These are phyloP conservation scores for Simplicillium aogashimaense DNA, from an alignment of 2,329 filamentous ascomycete genomes.

Conservation along the genomic window DNA sequence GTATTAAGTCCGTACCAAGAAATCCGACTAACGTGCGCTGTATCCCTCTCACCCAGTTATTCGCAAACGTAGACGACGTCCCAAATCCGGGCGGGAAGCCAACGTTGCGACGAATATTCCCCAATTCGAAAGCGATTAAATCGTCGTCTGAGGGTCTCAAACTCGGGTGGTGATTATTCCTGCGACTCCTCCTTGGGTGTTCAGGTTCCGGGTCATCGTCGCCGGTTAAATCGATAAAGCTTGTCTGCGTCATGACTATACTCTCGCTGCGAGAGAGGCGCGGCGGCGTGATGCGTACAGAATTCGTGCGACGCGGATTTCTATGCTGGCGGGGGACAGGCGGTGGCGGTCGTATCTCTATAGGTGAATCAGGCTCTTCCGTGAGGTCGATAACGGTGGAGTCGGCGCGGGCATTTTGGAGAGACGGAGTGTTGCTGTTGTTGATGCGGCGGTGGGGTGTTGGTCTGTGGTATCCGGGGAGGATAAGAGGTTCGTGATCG, in stretches of 20 bases:
- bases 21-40: slow-evolving; percentile 15
- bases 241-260: slow-evolving; percentile 23
- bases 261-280: slow-evolving; percentile 33
- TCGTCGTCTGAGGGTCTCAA: slow-evolving; percentile 10
- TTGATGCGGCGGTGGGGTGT: slow-evolving; percentile 4
- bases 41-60: neutral
- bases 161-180: slow-evolving; percentile 6
- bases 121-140: slow-evolving; percentile 16
- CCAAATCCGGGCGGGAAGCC: slow-evolving; percentile 10
- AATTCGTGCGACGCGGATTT: slow-evolving; percentile 31
- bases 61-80: neutral
- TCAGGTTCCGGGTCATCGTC: slow-evolving; percentile 22
- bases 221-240: slow-evolving; percentile 42
- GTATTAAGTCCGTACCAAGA: slow-evolving; percentile 13
- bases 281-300: slow-evolving; percentile 29
- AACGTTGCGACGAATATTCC: slow-evolving; percentile 6
- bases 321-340: slow-evolving; percentile 9
- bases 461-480: slow-evolving; percentile 1
- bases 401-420: no score
- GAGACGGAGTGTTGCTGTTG: no score
- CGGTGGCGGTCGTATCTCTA: slow-evolving; percentile 21
- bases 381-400: slow-evolving; percentile 38
- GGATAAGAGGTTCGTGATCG: neutral
- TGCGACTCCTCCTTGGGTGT: slow-evolving; percentile 3
- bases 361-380: slow-evolving; percentile 37